Percentiles rank a stretch among this genome's conserved stretches.
phyloP scores from a whole-genome alignment of 371 early-diverging fungal genomes.

The Apophysomyces ossiformis region DNA sequence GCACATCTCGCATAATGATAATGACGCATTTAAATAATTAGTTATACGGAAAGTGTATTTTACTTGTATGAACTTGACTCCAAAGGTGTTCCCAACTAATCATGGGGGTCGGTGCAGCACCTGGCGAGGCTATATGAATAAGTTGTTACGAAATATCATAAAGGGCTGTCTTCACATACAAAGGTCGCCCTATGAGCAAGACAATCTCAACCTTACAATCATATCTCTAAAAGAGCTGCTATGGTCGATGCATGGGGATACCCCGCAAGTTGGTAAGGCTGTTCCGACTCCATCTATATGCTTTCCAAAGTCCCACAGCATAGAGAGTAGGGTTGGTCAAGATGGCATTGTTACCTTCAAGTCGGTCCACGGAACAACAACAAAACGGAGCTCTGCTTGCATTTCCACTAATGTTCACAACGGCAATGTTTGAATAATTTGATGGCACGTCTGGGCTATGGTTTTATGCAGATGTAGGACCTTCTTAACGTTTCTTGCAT shows the following conservation, averaged over 20 bases:
- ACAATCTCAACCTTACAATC: constrained; percentile 4
- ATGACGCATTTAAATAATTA: too few species aligned
- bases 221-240: constrained; percentile 1
- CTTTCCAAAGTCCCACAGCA: constrained; percentile 4
- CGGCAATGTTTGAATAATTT: constrained; percentile 2
- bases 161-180: background rate
- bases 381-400: background rate
- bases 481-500: background rate
- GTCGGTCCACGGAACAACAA: constrained; percentile 9
- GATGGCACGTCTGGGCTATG: background rate
- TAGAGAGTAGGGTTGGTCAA: background rate
- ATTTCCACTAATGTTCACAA: background rate
- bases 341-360: constrained; percentile 9
- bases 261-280: background rate
- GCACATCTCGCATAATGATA: too few species aligned
- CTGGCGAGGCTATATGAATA: background rate
- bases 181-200: background rate
- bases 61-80: too few species aligned
- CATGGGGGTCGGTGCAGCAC: too few species aligned
- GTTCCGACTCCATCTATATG: constrained; percentile 3
- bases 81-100: too few species aligned
- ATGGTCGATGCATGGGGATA: constrained; percentile 1
- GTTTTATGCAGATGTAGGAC: background rate
- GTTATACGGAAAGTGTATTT: too few species aligned
- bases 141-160: background rate